Conservation (phyloP, 352 stramenopile genomes). For the Phytophthora vignae region DNA sequence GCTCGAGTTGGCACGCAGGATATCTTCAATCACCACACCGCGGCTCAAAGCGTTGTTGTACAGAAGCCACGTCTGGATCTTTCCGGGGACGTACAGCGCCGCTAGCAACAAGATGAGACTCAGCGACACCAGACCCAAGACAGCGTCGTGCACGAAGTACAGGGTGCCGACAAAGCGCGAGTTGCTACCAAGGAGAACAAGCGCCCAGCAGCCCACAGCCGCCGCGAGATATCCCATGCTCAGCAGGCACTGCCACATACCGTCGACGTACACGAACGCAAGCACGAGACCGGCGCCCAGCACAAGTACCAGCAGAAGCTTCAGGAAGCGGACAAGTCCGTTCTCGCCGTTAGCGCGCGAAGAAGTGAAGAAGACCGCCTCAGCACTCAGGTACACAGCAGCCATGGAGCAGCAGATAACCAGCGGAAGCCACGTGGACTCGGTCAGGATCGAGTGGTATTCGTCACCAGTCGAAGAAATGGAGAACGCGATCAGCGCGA, state of each 20-base stretch:
- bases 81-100: slow-evolving; percentile 89
- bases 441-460: slow-evolving; percentile 72
- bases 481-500: slow-evolving; percentile 85
- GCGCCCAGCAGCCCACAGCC: slow-evolving; percentile 84
- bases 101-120: slow-evolving; percentile 92
- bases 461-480: slow-evolving; percentile 80
- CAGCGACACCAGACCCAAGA: slow-evolving; percentile 94
- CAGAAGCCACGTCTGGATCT: slow-evolving; percentile 97
- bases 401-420: slow-evolving; percentile 60
- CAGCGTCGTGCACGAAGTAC: slow-evolving; percentile 95
- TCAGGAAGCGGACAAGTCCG: slow-evolving; percentile 74
- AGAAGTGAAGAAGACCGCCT: slow-evolving; percentile 65
- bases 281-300: slow-evolving; percentile 79
- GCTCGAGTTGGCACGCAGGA: slow-evolving; percentile 85
- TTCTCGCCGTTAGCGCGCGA: slow-evolving; percentile 61
- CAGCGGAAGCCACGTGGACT: slow-evolving; percentile 67
- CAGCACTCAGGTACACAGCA: slow-evolving; percentile 71
- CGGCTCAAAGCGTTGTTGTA: slow-evolving; percentile 98
- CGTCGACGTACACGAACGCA: slow-evolving; percentile 68
- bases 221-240: slow-evolving; percentile 94
- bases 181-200: slow-evolving; percentile 91
- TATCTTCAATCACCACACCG: slow-evolving; percentile 98
- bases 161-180: slow-evolving; percentile 91
- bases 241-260: slow-evolving; percentile 91
- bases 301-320: slow-evolving; percentile 80